Base-by-base conservation (phyloP, 306 rosid species). In the Adenanthera pavonina region DNA sequence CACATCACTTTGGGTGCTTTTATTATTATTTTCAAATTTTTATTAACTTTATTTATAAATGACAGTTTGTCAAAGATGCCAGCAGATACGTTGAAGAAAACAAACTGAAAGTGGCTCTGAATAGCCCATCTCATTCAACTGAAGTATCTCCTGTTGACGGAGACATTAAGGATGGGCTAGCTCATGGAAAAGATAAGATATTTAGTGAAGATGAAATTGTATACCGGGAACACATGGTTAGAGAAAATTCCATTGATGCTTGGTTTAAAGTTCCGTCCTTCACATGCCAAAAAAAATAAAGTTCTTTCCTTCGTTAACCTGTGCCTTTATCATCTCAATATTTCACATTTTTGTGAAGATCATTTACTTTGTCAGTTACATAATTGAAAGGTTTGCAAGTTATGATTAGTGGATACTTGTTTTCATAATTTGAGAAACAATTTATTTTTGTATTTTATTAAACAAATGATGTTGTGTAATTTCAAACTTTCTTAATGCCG, bases 61-160 rank as follows among this genome's bases (percentile, higher is more conserved):
- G 62, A 64, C 87, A 95, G 99, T 95, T 95, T 85, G 85, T 83
- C 51, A 95, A 87, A 88, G 97, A 88, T 69, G 85, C 86, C 81
- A 80, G 87, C 69, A 89, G 90, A 73, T 84, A 87, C 61, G 38
- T 95, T 68, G 97, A 93, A 88, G 97, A 90, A 87, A 86, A 86
- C 81, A 95, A 93, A 90, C 83, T 95, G 83, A 89, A 85, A 85
- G 99, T 95, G 69, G 78, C 79, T n/a, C 87, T 91, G 72, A 51
- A 88, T 69, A 87, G 90, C 87, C 92, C 90, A 40, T 77, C 86
- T 20, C 68, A 71, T 71, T 91, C 95, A 43, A 93, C 93, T 47
- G 78, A 76, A 61, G 43, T 85, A 70, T 85, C 92, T 75, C 95
- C 93, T 77, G 75, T 78, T 69, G 86, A 81, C 81, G 94, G 89